Evolutionary conservation across 2,329 filamentous ascomycete genomes (phyloP), one percentile per base, ranked within the genome.

Genomic region (Cercospora nicotianae): DNA sequence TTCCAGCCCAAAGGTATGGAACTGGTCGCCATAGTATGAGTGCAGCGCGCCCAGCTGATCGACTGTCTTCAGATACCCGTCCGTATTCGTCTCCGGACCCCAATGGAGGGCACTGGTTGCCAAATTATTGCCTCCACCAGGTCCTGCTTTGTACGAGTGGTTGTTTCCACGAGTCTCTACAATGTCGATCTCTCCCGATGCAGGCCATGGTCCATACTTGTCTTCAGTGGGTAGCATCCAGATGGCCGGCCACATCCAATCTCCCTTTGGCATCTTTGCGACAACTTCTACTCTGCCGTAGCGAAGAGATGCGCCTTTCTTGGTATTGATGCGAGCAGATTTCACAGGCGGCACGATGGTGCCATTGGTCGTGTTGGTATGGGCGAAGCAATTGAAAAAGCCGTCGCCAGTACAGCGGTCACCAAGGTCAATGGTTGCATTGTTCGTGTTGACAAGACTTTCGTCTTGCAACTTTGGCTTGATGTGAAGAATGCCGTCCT

Each of bases 241-340:
- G 75, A 96, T 94, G n/a, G 91, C 91, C 1, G 92, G 92, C 92
- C 92, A 95, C 12, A 96, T 85, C 92, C 92, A 95, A 81, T 95
- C 92, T 64, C 92, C 92, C 60, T 83, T 79, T 3, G 92, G 91
- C 28, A 95, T 81, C 79, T 90, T 90, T 26, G 92, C 92, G 1
- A 86, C 88, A 5, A 96, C 91, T 77, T 96, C 91, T 61, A 96
- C 86, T 53, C 91, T 90, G 59, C 92, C 92, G 77, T 91, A 96
- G 79, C 89, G 92, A 83, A 96, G 91, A 13, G 81, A 85, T 5
- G 88, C 88, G 16, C 89, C 87, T 55, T 86, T 87, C 76, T 87
- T 90, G 67, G 91, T 94, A 80, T 89, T 90, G 80, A 96, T 88
- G 69, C 92, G 90, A 6, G 88, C 92, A 1, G 92, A 94, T 73